Evolutionary conservation across 2,329 filamentous ascomycete genomes (phyloP).

Genomic region (Plectosphaerella cucumerina): DNA sequence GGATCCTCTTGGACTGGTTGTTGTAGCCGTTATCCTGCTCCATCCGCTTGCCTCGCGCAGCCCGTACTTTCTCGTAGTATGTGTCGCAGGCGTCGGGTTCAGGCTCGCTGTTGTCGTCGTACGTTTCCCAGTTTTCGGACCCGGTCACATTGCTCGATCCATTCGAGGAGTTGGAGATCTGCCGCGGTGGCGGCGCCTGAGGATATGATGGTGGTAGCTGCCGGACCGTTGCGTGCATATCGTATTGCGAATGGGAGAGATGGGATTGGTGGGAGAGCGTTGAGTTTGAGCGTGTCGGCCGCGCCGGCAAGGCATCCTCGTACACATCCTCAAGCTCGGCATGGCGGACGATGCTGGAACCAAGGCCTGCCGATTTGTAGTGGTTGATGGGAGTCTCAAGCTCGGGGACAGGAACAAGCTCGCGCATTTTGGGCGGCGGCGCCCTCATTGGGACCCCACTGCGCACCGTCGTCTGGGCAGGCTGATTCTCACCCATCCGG

Average conservation of each 20-base stretch:
- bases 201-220: constrained; percentile 33
- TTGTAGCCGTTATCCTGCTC: constrained; percentile 43
- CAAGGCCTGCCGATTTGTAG: constrained; percentile 43
- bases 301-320: constrained; percentile 52
- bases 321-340: constrained; percentile 81
- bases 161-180: constrained; percentile 70
- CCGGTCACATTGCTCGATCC: constrained; percentile 74
- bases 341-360: constrained; percentile 53
- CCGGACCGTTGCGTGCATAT: constrained; percentile 38
- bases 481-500: not conserved
- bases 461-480: constrained; percentile 36
- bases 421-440: constrained; percentile 90
- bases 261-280: constrained; percentile 31
- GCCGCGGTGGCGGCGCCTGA: constrained; percentile 47
- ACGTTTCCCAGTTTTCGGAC: constrained; percentile 98
- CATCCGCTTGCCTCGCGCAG: constrained; percentile 63
- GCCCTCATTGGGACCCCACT: constrained; percentile 56
- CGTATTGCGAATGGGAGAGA: constrained; percentile 30
- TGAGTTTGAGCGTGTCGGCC: constrained; percentile 34
- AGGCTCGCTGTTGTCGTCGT: constrained; percentile 76
- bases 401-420: constrained; percentile 54
- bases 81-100: constrained; percentile 72
- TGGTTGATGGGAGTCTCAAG: constrained; percentile 45
- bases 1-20: constrained; percentile 47
- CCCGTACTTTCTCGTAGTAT: constrained; percentile 75